Evolutionary conservation across 2,329 filamentous ascomycete genomes (phyloP), one percentile per base, ranked within the genome.

Genomic region (Alternaria alternata): DNA sequence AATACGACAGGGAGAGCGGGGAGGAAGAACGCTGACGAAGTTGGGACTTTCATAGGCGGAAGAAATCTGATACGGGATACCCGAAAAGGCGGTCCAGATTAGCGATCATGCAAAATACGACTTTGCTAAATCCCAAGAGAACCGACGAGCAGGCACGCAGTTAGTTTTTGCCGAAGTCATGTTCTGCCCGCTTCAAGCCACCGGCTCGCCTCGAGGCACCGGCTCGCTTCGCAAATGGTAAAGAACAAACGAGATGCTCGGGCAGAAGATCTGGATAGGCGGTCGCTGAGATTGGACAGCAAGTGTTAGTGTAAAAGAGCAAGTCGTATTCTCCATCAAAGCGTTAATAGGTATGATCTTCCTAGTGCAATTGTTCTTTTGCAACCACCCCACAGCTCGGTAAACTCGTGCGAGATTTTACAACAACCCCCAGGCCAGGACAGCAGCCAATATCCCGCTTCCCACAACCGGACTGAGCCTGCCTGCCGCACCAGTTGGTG

Each of bases 361-460:
- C 16, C 7, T 11, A 14, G 11, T 16, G 28, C 9, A 7, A 12
- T 20, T 4, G 22, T 22, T 22, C 22, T 22, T 22, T n/a, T 6
- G 16, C 4, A 7, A 6, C 12, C 3, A 28, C 6, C n/a, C 3
- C 2, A n/a, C 3, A 7, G 11, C 26, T 8, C n/a, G 5, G 9
- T 32, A 1, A 12, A 9, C 36, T 38, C 28, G 28, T 30, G 28
- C 28, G 11, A 30, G 9, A 30, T 30, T 11, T 9, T 53, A 59
- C 51, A 59, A 24, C 12, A 59, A n/a, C 4, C 64, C 64, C 69
- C 68, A 71, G 42, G 65, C 67, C 44, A 74, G 20, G 5, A 68
- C 48, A 11, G 49, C 70, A 8, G 66, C 69, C 22, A 74, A 11
- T 22, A 73, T 5, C 2, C 64, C 62, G 8, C 57, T 65, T 3